Conservation (phyloP, 257 asterid species). For the Mentha longifolia region DNA sequence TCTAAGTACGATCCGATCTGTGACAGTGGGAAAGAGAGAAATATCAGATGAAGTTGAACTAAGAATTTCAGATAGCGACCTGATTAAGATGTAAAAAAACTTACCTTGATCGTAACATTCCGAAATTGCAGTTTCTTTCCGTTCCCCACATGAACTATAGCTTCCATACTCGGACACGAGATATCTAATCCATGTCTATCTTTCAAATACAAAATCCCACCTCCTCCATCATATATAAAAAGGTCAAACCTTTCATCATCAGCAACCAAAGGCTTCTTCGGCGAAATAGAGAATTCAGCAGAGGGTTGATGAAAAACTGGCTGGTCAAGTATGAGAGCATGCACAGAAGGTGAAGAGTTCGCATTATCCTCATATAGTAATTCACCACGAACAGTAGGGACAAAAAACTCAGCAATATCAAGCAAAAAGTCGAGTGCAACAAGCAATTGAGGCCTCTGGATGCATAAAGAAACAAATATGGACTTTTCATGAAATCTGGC, state of each 20-base stretch:
- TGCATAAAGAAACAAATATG: slow-evolving; percentile 68
- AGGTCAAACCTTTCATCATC: slow-evolving; percentile 85
- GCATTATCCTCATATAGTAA: slow-evolving; percentile 62
- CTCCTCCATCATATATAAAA: slow-evolving; percentile 88
- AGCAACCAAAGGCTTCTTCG: slow-evolving; percentile 78
- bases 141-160: slow-evolving; percentile 81
- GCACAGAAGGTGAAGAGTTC: slow-evolving; percentile 53
- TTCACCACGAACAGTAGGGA: slow-evolving; percentile 84
- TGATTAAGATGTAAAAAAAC: slow-evolving; percentile 30
- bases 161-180: slow-evolving; percentile 69
- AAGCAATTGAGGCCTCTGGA: slow-evolving; percentile 97
- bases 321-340: slow-evolving; percentile 79
- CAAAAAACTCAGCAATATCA: slow-evolving; percentile 91
- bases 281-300: slow-evolving; percentile 69
- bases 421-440: slow-evolving; percentile 95
- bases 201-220: slow-evolving; percentile 80
- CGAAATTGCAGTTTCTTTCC: slow-evolving; percentile 87
- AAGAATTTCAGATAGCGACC: slow-evolving; percentile 18
- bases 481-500: slow-evolving; percentile 68
- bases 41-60: slow-evolving; percentile 19
- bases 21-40: slow-evolving; percentile 36
- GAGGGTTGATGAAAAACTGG: slow-evolving; percentile 67
- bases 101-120: slow-evolving; percentile 84
- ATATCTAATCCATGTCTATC: slow-evolving; percentile 69
- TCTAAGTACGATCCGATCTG: slow-evolving; percentile 81